These are phyloP conservation scores for Conticribra weissflogii DNA, from an alignment of 108 stramenopile genomes.

Conservation along the genomic window DNA sequence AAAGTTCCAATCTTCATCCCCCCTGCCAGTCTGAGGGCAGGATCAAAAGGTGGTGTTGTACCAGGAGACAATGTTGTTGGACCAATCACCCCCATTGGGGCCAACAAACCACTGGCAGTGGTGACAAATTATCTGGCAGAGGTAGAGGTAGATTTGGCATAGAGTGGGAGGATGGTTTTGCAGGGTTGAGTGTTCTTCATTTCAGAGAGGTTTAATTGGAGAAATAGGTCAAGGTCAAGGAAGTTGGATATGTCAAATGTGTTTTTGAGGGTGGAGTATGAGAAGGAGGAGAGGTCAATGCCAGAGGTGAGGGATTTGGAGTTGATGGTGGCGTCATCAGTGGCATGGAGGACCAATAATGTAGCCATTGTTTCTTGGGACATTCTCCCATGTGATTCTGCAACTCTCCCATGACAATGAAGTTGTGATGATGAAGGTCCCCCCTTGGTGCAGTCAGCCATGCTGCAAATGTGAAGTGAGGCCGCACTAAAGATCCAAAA, in stretches of 20 bases:
- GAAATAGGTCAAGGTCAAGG: conserved; percentile 1
- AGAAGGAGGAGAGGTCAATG: background rate
- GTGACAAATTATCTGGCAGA: conserved; percentile 14
- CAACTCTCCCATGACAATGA: conserved; percentile 6
- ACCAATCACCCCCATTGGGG: conserved; percentile 14
- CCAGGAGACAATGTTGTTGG: conserved; percentile 8
- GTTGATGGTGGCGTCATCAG: conserved; percentile 8
- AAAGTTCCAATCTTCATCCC: conserved; percentile 29
- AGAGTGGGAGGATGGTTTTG: conserved; percentile 18
- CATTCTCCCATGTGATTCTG: conserved; percentile 15
- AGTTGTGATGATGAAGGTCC: conserved; percentile 23
- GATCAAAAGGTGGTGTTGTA: conserved; percentile 7
- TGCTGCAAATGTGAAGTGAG: conserved; percentile 11
- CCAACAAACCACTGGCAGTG: background rate
- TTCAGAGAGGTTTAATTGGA: conserved; percentile 24
- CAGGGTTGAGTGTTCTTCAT: background rate
- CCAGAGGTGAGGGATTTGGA: background rate
- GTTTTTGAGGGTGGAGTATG: background rate
- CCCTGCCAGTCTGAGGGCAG: background rate
- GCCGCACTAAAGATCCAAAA: conserved; percentile 11
- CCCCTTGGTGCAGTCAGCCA: conserved; percentile 14
- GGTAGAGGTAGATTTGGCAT: conserved; percentile 7
- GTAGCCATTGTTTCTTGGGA: conserved; percentile 10
- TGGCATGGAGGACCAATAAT: conserved; percentile 18
- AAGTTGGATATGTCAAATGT: conserved; percentile 10